These are phyloP conservation scores for Mangifera indica DNA, from an alignment of 345 rosid genomes.

Conservation along the genomic window DNA sequence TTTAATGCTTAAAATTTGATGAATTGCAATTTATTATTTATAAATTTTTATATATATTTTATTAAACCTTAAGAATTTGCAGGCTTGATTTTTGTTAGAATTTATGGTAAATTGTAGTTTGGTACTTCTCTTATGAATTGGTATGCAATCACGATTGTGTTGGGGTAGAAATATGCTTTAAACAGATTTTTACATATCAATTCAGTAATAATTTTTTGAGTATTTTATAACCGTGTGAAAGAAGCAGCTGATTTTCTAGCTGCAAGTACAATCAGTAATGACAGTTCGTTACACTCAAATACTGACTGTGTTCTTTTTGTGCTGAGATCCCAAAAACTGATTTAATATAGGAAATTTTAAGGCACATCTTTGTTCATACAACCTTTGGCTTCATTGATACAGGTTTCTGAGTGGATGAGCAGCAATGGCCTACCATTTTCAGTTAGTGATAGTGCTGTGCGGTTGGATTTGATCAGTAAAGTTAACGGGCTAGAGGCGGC, in stretches of 20 bases:
- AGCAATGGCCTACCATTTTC: slow-evolving; percentile 21
- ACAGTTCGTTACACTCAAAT: not conserved
- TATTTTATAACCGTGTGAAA: not conserved
- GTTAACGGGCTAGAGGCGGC: slow-evolving; percentile 41
- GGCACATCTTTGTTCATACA: not conserved
- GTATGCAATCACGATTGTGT: not conserved
- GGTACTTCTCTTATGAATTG: not conserved
- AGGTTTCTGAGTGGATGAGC: slow-evolving; percentile 49
- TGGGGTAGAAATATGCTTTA: not conserved
- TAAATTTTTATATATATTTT: too few species aligned
- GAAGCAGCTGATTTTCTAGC: not conserved
- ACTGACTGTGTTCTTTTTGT: not conserved
- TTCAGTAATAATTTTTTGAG: not conserved
- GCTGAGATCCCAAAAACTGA: not conserved
- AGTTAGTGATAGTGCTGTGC: slow-evolving; percentile 34
- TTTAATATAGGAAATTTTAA: not conserved
- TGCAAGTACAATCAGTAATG: not conserved
- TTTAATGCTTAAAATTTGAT: not conserved
- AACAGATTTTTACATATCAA: not conserved
- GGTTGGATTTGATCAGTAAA: slow-evolving; percentile 45
- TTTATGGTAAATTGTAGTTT: not conserved
- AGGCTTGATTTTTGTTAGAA: not conserved
- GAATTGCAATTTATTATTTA: too few species aligned
- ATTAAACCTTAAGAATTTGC: too few species aligned
- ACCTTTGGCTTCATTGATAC: slow-evolving; percentile 17